These are phyloP conservation scores for Penicillium canariense DNA, from an alignment of 495 filamentous ascomycete genomes.

Conservation along the genomic window DNA sequence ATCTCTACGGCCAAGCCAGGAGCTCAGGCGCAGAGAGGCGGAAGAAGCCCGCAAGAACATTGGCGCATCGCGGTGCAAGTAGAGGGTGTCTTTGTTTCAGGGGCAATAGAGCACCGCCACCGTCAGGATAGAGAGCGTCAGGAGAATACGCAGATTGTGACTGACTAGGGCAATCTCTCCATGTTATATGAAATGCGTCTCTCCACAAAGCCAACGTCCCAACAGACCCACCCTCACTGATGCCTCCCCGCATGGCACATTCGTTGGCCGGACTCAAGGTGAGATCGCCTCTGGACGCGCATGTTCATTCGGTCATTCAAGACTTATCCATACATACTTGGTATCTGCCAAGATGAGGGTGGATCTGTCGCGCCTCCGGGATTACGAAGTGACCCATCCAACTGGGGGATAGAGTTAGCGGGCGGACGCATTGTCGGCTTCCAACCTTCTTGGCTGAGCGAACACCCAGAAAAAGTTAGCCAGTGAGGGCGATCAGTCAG, in stretches of 20 bases:
- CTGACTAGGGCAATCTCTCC: not conserved
- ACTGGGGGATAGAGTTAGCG: not conserved
- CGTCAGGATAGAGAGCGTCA: not conserved
- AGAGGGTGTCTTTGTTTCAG: not conserved
- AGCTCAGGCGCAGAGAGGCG: slow-evolving; percentile 19
- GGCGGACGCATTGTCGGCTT: not conserved
- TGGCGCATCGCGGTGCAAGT: slow-evolving; percentile 26
- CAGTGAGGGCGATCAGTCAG: not conserved
- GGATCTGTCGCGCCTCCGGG: not conserved
- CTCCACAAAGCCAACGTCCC: not conserved
- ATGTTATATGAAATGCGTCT: not conserved
- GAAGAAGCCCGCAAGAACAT: slow-evolving; percentile 29
- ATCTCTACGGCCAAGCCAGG: slow-evolving; percentile 17
- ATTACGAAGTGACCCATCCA: not conserved
- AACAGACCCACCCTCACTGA: not conserved
- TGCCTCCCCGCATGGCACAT: slow-evolving; percentile 3
- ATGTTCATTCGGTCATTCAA: not conserved
- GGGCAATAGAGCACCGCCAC: not conserved
- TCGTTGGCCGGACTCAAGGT: not conserved
- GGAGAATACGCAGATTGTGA: not conserved
- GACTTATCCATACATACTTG: not conserved
- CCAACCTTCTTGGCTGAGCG: not conserved
- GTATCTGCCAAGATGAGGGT: slow-evolving; percentile 13
- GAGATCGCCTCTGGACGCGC: not conserved
- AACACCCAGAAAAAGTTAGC: not conserved